phyloP scores from a whole-genome alignment of 331 rosid species.

The Malus hybrid region DNA sequence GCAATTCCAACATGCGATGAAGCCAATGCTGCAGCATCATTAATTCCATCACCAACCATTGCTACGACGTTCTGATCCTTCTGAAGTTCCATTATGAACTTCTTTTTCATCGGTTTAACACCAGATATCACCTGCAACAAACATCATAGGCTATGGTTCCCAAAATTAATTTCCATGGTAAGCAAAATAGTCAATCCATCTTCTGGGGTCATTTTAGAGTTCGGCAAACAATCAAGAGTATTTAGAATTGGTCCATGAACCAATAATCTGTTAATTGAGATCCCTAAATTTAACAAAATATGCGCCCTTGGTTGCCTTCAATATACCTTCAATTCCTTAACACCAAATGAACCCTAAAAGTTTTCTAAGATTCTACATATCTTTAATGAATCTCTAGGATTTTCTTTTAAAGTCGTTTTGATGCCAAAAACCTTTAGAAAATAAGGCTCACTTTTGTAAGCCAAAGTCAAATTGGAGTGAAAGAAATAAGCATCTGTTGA shows the following conservation, averaged over 20 bases:
- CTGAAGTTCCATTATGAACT: slow-evolving; percentile 68
- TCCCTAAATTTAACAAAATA: too few species aligned
- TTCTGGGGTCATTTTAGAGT: not conserved
- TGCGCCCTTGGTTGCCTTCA: too few species aligned
- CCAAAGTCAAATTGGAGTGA: not conserved
- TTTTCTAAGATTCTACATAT: not conserved
- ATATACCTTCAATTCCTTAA: too few species aligned
- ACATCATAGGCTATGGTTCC: not conserved
- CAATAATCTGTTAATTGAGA: too few species aligned
- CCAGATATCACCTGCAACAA: slow-evolving; percentile 64
- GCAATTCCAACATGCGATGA: too few species aligned
- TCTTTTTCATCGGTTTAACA: slow-evolving; percentile 79
- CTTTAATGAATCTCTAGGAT: not conserved
- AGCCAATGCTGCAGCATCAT: too few species aligned
- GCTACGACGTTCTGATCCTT: slow-evolving; percentile 62
- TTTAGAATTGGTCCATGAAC: too few species aligned
- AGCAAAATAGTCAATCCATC: not conserved
- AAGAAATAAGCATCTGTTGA: not conserved
- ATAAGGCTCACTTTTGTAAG: not conserved
- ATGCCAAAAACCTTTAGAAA: not conserved
- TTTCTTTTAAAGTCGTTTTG: not conserved
- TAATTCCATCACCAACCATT: slow-evolving; percentile 93
- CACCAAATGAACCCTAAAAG: too few species aligned
- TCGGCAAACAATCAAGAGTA: not conserved
- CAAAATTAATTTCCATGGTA: slow-evolving; percentile 2